Evolutionary conservation across 805 yeast species (phyloP).

Genomic region (Candida fluviatilis): DNA sequence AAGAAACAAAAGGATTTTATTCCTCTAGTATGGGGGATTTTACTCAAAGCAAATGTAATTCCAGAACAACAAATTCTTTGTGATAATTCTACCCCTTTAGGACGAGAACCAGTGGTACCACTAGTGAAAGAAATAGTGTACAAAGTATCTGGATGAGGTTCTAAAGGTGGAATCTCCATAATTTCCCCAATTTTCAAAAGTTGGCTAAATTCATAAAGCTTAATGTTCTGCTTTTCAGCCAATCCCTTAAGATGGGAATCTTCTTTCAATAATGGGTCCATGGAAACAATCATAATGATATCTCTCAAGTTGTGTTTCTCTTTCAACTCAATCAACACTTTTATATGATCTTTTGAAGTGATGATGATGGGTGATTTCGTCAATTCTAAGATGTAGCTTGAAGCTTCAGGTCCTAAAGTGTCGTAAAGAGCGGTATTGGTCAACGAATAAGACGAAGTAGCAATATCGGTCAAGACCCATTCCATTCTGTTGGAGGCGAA

Average conservation of each 20-base stretch:
- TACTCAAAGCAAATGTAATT: slow-evolving; percentile 32
- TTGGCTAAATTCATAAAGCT: slow-evolving; percentile 26
- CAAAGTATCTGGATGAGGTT: slow-evolving; percentile 46
- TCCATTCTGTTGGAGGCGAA: slow-evolving; percentile 60
- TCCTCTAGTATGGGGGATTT: slow-evolving; percentile 18
- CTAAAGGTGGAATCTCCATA: slow-evolving; percentile 26
- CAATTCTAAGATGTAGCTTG: slow-evolving; percentile 56
- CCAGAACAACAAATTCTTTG: slow-evolving; percentile 51
- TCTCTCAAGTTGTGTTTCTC: slow-evolving; percentile 17
- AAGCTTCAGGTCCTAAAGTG: slow-evolving; percentile 49
- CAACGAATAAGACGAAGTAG: slow-evolving; percentile 49
- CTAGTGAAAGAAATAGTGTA: slow-evolving; percentile 70
- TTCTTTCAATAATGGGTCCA: slow-evolving; percentile 36
- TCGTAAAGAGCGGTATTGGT: slow-evolving; percentile 27
- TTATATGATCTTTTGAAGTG: slow-evolving; percentile 29
- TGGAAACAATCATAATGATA: slow-evolving; percentile 30
- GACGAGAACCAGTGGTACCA: slow-evolving; percentile 66
- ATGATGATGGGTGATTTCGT: slow-evolving; percentile 56
- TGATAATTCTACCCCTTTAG: slow-evolving; percentile 62
- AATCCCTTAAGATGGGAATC: slow-evolving; percentile 18
- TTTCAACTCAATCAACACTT: slow-evolving; percentile 25
- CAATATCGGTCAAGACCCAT: slow-evolving; percentile 72
- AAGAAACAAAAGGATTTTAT: slow-evolving; percentile 37
- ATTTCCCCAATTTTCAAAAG: slow-evolving; percentile 29
- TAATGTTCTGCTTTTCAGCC: slow-evolving; percentile 14